Evolutionary conservation across 495 filamentous ascomycete genomes (phyloP), one percentile per base, ranked within the genome.

Genomic region (Penicillium flavigenum): DNA sequence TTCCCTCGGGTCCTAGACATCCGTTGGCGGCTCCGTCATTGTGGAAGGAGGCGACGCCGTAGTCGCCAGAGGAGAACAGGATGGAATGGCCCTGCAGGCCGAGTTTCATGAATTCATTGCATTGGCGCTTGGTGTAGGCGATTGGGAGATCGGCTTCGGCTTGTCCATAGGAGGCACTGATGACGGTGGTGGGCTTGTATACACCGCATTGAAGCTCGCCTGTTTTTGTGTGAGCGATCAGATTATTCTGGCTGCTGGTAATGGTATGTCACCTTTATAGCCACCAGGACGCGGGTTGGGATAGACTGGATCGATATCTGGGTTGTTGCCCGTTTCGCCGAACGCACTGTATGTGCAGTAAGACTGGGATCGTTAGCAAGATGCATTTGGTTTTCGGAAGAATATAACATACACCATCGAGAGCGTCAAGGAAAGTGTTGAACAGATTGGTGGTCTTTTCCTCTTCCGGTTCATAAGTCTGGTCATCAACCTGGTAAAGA

Each of bases 61-160:
- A 76, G 67, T 87, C 84, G 4, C 85, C 84, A 1, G 79, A 84
- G 2, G 85, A 80, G 60, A 82, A 81, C 50, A 89, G 63, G 34
- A 88, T 72, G 0, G 83, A 82, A 17, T 84, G 75, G 4, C 86
- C 86, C 56, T 82, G 81, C 7, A 88, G 73, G 2, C 79, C 85
- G 14, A 88, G 84, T 69, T 88, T 88, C 72, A 88, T 76, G 64
- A 76, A 86, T 64, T 85, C 80, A 39, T 77, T 72, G 68, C 83
- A 84, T 61, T 85, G 79, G 44, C 81, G 82, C 56, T 71, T 69
- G 55, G 79, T 75, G 68, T 83, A 87, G 55, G 58, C 66, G 31
- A 75, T 60, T 5, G 82, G 81, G 19, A 81, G 69, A 34, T 74
- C 76, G 20, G 69, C 71, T 62, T 87, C 84, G 43, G 78, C 76